A percentile compares a stretch with the other conserved stretches of the same genome.
Conservation (phyloP, 345 rosid species). For the Pistacia atlantica region DNA sequence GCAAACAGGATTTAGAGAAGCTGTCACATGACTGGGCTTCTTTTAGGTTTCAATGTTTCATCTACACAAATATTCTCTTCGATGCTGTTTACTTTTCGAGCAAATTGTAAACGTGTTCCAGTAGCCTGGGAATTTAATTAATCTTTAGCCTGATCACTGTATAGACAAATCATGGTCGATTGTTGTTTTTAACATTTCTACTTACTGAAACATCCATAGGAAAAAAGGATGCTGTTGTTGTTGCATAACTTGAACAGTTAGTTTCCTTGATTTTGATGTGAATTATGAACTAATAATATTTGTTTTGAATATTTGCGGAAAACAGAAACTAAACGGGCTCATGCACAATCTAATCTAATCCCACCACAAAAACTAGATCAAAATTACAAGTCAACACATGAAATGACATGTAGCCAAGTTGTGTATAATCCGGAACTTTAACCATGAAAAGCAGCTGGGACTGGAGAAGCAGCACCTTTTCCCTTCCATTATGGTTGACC, state of each 20-base stretch:
- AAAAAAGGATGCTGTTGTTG: not conserved
- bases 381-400: not conserved
- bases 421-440: not conserved
- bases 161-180: not conserved
- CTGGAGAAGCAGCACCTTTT: not conserved
- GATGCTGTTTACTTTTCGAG: not conserved
- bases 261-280: not conserved
- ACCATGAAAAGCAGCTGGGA: not conserved
- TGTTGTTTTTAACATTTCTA: not conserved
- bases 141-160: not conserved
- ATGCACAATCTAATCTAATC: too few relatives aligned
- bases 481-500: not conserved
- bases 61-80: not conserved
- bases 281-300: too few relatives aligned
- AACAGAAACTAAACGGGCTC: too few relatives aligned
- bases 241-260: not conserved
- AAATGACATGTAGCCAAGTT: not conserved
- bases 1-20: constrained; percentile 15
- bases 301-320: too few relatives aligned
- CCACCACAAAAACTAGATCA: too few relatives aligned
- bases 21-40: not conserved
- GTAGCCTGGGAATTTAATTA: not conserved
- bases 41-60: not conserved
- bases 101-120: not conserved
- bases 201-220: not conserved